These are phyloP conservation scores for Microcos paniculata DNA, from an alignment of 345 rosid genomes.

Conservation along the genomic window DNA sequence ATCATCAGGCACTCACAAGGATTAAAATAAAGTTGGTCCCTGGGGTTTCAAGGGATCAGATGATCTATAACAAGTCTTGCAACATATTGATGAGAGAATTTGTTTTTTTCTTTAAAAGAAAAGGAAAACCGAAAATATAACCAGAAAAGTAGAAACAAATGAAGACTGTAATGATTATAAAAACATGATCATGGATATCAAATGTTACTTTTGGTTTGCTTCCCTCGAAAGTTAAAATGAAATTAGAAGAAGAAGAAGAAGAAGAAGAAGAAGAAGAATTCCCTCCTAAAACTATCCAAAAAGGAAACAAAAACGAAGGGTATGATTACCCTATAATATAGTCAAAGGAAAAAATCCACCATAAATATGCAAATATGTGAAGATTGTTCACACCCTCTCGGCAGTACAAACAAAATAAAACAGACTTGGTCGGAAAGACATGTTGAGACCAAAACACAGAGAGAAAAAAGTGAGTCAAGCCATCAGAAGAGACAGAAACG, in stretches of 20 bases:
- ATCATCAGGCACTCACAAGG: background rate
- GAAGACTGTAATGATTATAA: constrained; percentile 2
- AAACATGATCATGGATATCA: background rate
- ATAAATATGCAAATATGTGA: constrained; percentile 10
- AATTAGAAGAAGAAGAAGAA: background rate
- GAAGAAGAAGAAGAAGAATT: no score
- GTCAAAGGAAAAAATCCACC: background rate
- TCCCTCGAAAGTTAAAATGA: background rate
- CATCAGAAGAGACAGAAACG: background rate
- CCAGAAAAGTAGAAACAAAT: background rate
- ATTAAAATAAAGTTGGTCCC: background rate
- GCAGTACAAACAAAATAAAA: constrained; percentile 17
- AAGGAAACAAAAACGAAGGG: background rate
- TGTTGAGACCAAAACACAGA: constrained; percentile 1
- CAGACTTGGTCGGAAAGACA: background rate
- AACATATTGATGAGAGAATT: background rate
- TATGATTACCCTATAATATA: background rate
- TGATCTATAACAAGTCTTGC: background rate
- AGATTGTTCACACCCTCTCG: constrained; percentile 4
- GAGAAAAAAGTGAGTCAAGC: background rate
- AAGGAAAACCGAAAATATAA: background rate
- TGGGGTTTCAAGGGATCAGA: background rate
- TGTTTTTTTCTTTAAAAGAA: background rate
- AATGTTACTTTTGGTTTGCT: no score
- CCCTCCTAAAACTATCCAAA: background rate